A percentile compares a stretch with the other conserved stretches of the same genome.
phyloP scores from a whole-genome alignment of 169 alveolate genomes.

The Plasmodium gonderi region DNA sequence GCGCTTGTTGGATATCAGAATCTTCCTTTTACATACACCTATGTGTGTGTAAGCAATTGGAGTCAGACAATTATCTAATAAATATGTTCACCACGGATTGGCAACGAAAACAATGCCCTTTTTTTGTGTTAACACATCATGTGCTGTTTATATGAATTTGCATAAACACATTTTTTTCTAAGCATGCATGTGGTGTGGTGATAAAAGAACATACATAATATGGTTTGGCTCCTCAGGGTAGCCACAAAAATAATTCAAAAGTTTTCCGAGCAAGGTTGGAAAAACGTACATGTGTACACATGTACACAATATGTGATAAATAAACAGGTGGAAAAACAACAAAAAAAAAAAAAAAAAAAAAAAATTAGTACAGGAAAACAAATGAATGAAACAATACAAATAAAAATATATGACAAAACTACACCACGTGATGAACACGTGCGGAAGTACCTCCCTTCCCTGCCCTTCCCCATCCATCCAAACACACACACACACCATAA shows the following conservation, averaged over 20 bases:
- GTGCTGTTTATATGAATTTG: too few relatives aligned
- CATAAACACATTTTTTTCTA: too few relatives aligned
- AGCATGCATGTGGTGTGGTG: too few relatives aligned
- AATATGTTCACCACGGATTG: too few relatives aligned
- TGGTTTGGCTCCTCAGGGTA: not conserved
- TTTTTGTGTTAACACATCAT: too few relatives aligned
- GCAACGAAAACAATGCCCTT: too few relatives aligned
- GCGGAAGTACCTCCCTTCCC: not conserved
- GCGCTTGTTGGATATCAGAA: too few relatives aligned
- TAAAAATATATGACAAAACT: not conserved
- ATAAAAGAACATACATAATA: not conserved
- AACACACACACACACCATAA: not conserved
- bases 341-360: slow-evolving; percentile 4
- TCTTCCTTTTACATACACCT: too few relatives aligned
- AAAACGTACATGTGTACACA: not conserved
- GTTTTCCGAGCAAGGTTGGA: not conserved
- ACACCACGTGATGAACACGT: not conserved
- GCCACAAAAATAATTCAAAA: too few relatives aligned
- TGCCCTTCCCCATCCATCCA: not conserved
- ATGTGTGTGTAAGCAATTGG: too few relatives aligned
- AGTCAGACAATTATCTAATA: too few relatives aligned
- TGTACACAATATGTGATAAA: not conserved
- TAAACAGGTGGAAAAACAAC: not conserved
- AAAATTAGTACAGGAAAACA: not conserved
- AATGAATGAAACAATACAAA: not conserved